Evolutionary conservation across 345 rosid genomes (phyloP), one percentile per base, ranked within the genome.

Genomic region (Stellera chamaejasme): DNA sequence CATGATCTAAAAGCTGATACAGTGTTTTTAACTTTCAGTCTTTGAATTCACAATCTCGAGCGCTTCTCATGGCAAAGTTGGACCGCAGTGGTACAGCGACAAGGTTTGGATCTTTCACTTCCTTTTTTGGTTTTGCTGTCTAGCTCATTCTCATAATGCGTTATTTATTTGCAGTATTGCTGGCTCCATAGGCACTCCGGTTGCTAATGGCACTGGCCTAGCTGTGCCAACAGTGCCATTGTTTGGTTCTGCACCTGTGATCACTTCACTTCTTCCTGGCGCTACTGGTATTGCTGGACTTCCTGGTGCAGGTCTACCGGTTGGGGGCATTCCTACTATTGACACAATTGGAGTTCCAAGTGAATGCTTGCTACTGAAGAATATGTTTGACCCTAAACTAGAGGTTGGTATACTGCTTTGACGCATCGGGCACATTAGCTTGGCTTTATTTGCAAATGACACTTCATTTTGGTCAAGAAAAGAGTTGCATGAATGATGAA

Each of bases 21-120:
- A 10, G 45, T 49, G 10, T 26, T 58, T 63, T 32, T 53, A 52
- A 45, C 52, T 72, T 77, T 70, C 85, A 90, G 99, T 71, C 96
- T 48, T 61, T 93, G 64, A 90, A 87, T 83, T 95, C 96, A 39
- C 84, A 79, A 43, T 87, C 99, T 28, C 85, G 97, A 71, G 92
- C 88, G 41, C 70, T 75, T 61, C 82, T 94, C 63, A 94, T 94
- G 97, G 85, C 68, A 74, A 94, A 85, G 87, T 75, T 94, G 68
- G 99, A 85, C 67, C 95, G 96, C 32, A 82, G 82, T 73, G 96
- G 96, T 69, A 76, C 79, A 45, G 75, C 85, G 56, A 58, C 97
- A 54, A 85, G 88, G 99, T 94, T 77, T 65, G 9, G 14, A 16
- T 70, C 43, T 62, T 28, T 23, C 42, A 13, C 28, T 11, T 57